These are phyloP conservation scores for Torulaspora microellipsoides DNA, from an alignment of 805 yeast genomes.

Conservation along the genomic window DNA sequence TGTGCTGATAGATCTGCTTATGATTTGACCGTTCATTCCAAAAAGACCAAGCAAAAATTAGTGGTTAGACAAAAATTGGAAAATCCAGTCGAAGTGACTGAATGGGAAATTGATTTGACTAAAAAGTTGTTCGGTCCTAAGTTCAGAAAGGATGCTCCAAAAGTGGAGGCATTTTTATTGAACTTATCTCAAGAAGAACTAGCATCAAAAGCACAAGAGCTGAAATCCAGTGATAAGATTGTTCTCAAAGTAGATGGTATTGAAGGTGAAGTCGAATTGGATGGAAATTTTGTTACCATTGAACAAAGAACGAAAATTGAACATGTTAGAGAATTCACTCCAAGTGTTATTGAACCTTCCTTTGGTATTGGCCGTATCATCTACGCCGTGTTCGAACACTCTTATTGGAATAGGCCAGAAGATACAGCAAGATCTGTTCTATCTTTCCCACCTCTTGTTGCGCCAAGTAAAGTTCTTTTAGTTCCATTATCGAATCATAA, in stretches of 20 bases:
- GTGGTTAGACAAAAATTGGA: slow-evolving; percentile 89
- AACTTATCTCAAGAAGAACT: slow-evolving; percentile 80
- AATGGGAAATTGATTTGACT: slow-evolving; percentile 78
- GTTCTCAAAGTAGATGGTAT: slow-evolving; percentile 63
- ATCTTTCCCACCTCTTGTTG: slow-evolving; percentile 90
- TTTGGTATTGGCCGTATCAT: slow-evolving; percentile 98
- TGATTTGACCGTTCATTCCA: slow-evolving; percentile 92
- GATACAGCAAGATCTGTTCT: slow-evolving; percentile 83
- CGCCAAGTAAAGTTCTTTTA: slow-evolving; percentile 94
- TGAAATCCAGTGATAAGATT: slow-evolving; percentile 57
- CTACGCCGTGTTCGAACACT: slow-evolving; percentile 89
- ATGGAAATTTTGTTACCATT: slow-evolving; percentile 64
- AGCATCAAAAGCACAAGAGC: slow-evolving; percentile 68
- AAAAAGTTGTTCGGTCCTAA: slow-evolving; percentile 97
- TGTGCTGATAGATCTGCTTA: slow-evolving; percentile 99
- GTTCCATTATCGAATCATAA: slow-evolving; percentile 90
- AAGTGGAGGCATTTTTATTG: slow-evolving; percentile 75
- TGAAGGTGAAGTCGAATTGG: slow-evolving; percentile 64
- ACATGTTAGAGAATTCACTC: slow-evolving; percentile 92
- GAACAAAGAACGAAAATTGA: slow-evolving; percentile 75
- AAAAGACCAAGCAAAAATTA: slow-evolving; percentile 89
- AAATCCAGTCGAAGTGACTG: slow-evolving; percentile 77
- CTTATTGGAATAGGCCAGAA: slow-evolving; percentile 92
- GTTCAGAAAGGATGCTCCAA: slow-evolving; percentile 95
- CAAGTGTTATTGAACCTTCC: slow-evolving; percentile 98